Conservation (phyloP, 2,329 filamentous ascomycete species). For the Sclerotiophoma versabilis region DNA sequence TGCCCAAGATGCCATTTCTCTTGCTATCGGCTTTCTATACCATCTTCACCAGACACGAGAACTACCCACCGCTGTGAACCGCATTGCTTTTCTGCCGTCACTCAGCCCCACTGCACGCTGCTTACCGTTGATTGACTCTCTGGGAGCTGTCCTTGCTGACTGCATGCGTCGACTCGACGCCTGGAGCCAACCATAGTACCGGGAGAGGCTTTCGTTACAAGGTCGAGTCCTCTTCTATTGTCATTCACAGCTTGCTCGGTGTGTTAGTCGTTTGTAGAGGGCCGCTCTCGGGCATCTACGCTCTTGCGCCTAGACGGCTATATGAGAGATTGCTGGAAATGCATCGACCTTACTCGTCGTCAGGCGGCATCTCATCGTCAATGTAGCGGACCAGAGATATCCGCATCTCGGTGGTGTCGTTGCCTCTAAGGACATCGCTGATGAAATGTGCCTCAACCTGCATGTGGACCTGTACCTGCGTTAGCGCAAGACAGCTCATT, state of each 20-base stretch:
- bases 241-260: too few species aligned
- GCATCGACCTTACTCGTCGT: constrained; percentile 76
- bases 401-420: constrained; percentile 97
- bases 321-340: background rate
- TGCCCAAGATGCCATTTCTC: background rate
- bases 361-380: constrained; percentile 95
- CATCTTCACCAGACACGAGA: background rate
- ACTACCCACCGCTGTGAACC: background rate
- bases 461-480: constrained; percentile 75
- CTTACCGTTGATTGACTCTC: background rate
- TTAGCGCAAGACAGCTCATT: constrained; percentile 5
- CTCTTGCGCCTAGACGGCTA: background rate
- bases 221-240: too few species aligned
- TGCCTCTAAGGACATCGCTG: constrained; percentile 88
- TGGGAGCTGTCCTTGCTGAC: background rate
- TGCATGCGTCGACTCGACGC: too few species aligned
- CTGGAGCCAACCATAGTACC: too few species aligned
- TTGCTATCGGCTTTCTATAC: background rate
- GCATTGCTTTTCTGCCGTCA: background rate
- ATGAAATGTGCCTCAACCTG: constrained; percentile 97
- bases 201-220: too few species aligned
- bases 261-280: too few species aligned
- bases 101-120: background rate
- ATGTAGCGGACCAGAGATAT: constrained; percentile 92
- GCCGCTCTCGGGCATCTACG: too few species aligned